phyloP scores from a whole-genome alignment of 2,329 filamentous ascomycete species.

The Trichoderma sp. region DNA sequence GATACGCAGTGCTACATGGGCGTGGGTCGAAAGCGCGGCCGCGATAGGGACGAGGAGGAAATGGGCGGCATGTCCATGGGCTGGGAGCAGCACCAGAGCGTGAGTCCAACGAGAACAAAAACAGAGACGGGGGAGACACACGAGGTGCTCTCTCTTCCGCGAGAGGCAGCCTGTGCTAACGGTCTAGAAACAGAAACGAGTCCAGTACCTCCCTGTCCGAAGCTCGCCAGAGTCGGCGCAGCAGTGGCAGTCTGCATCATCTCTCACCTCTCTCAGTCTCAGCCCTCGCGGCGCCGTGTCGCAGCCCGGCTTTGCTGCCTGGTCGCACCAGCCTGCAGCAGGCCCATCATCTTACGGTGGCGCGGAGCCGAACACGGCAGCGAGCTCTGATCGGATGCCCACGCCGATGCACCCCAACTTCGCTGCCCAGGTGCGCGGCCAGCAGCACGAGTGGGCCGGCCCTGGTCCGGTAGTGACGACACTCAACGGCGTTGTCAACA shows the following conservation, averaged over 20 bases:
- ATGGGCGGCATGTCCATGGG: slow-evolving; percentile 43
- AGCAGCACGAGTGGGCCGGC: slow-evolving; percentile 48
- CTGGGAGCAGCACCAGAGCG: slow-evolving; percentile 55
- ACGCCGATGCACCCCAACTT: slow-evolving; percentile 64
- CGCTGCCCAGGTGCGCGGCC: slow-evolving; percentile 57
- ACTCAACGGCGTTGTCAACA: slow-evolving; percentile 44
- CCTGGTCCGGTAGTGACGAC: slow-evolving; percentile 40
- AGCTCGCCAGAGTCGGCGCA: slow-evolving; percentile 45
- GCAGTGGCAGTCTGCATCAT: slow-evolving; percentile 38
- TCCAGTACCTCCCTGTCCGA: slow-evolving; percentile 56
- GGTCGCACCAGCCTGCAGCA: slow-evolving; percentile 36
- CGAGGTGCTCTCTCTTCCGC: slow-evolving; percentile 4
- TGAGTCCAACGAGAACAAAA: slow-evolving; percentile 37
- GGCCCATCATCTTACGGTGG: slow-evolving; percentile 36
- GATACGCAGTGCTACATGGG: slow-evolving; percentile 41
- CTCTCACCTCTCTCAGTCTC: slow-evolving; percentile 46
- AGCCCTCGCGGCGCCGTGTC: slow-evolving; percentile 44
- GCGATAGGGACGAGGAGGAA: slow-evolving; percentile 50
- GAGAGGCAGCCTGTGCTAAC: slow-evolving; percentile 31
- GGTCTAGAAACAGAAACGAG: slow-evolving; percentile 50
- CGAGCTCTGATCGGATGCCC: slow-evolving; percentile 55
- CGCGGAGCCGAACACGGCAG: slow-evolving; percentile 57
- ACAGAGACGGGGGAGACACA: too few relatives aligned
- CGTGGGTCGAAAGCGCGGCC: slow-evolving; percentile 47
- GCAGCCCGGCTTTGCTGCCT: slow-evolving; percentile 40